Base-by-base conservation (phyloP, 495 filamentous ascomycete genomes). In the Chaetomium tenue region DNA sequence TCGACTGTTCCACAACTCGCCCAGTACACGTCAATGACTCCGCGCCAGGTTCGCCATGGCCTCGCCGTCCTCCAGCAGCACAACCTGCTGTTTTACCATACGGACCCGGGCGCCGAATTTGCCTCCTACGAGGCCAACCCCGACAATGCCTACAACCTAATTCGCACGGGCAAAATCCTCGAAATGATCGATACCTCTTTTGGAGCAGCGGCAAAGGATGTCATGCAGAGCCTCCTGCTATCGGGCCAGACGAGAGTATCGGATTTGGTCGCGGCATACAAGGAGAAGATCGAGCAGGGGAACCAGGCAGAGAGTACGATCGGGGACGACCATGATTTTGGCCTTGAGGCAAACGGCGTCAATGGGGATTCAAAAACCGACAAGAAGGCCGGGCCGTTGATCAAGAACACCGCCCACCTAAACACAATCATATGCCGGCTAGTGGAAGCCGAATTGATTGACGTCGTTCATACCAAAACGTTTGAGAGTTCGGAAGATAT, bases 1-100 rank as follows among this genome's bases (percentile, higher is more conserved):
- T 85, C 91, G n/a, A 77, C 86, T 26, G 76, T 94, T 46, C 73
- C 78, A n/a, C 82, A 83, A 39, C 78, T 99, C 33, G 79, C 76
- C 59, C 85, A 84, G 46, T 81, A 90, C 68, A 89, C 90, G 15
- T 81, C 82, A 30, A 83, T 98, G 42, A 82, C 83, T 46, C 78
- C 82, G 11, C 82, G 83, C 40, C 88, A 92, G 67, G 75, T 96
- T 40, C 89, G 85, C 59, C 83, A 92, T 77, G 92, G 88, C 18
- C 82, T 98, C 46, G 86, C 84, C 40, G 88, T 93, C 28, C 89
- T 99, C 69, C 82, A 93, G 51, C 94, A 98, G 73, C 87, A 95
- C 68, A 90, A 93, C 65, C 83, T 99, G 20, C 83, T 96, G 13
- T 89, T 87, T 71, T 88, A 93, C 75, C 84, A 87, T 66, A 83